Evolutionary conservation across 495 filamentous ascomycete species (phyloP), one percentile per base, ranked within the genome.

Genomic region (Penicillium daleae): DNA sequence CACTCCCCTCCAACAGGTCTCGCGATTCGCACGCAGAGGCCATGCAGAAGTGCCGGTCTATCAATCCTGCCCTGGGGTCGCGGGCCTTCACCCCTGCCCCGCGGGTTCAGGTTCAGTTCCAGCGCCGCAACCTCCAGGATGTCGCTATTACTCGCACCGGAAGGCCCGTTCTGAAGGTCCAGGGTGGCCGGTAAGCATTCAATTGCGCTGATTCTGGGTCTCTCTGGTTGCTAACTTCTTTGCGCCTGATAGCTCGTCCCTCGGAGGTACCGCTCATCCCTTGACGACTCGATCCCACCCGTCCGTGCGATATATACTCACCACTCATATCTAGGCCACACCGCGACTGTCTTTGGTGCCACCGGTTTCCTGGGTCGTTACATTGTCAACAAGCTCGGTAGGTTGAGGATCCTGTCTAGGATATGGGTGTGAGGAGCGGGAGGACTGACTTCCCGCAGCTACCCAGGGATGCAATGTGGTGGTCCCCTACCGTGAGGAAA

Each of bases 331-430:
- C 66, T 82, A 92, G 93, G 92, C 56, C 92, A 98, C 77, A 97
- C 93, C 61, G 93, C 90, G 35, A 99, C 95, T 44, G 93, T 99
- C 70, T 99, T 99, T 77, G 95, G 95, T 77, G 96, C 96, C 64
- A 97, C 94, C 44, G 95, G 95, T 64, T 93, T 96, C 75, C 84
- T 99, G 40, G 95, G 95, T 70, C 89, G 95, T 69, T 99, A 99
- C 76, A 96, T 99, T 77, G 95, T 98, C 70, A 96, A 96, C 78
- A 86, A 90, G 70, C 87, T 99, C 71, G 95, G 95, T 96, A 85
- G 65, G 84, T 71, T 29, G 31, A 46, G 51, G 44, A 15, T 15
- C n/a, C 6, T 19, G 31, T 6, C 51, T 19, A 15, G 13, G 52
- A 56, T 33, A 65, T 65, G 64, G 61, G 53, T 58, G 40, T 40